Evolutionary conservation across 495 filamentous ascomycete species (phyloP).

Genomic region (Bathelium albidoporum): DNA sequence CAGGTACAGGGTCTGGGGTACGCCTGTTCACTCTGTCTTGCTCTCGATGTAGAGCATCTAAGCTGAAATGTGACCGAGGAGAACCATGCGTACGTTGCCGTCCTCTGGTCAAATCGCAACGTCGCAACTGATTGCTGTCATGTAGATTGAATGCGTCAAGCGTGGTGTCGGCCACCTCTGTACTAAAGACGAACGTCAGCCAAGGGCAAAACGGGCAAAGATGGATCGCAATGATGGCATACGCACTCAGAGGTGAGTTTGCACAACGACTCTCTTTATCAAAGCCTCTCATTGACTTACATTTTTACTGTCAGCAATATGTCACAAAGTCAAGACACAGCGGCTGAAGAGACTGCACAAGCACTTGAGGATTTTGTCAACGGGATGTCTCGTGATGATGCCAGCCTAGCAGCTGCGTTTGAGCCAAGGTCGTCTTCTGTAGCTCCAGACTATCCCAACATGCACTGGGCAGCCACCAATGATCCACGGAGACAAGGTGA

Average conservation of each 20-base stretch:
- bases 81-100: slow-evolving; percentile 24
- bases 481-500: background rate
- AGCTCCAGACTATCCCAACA: background rate
- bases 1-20: background rate
- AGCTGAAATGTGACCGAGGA: slow-evolving; percentile 26
- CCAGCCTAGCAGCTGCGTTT: background rate
- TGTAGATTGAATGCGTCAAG: slow-evolving; percentile 23
- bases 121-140: background rate
- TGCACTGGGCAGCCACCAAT: background rate
- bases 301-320: background rate
- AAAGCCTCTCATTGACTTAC: background rate
- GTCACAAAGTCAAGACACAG: background rate
- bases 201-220: slow-evolving; percentile 20
- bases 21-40: slow-evolving; percentile 22
- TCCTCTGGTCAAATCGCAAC: slow-evolving; percentile 5
- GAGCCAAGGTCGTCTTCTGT: background rate
- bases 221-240: background rate
- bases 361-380: background rate
- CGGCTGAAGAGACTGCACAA: background rate
- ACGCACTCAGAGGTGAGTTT: background rate
- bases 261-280: background rate
- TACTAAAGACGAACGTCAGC: slow-evolving; percentile 22
- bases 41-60: slow-evolving; percentile 25
- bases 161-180: slow-evolving; percentile 22
- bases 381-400: background rate